Percentiles rank a stretch among this genome's conserved stretches.
Conservation (phyloP, 768 basidiomycete genomes). For the Tricholoma saponaceum region DNA sequence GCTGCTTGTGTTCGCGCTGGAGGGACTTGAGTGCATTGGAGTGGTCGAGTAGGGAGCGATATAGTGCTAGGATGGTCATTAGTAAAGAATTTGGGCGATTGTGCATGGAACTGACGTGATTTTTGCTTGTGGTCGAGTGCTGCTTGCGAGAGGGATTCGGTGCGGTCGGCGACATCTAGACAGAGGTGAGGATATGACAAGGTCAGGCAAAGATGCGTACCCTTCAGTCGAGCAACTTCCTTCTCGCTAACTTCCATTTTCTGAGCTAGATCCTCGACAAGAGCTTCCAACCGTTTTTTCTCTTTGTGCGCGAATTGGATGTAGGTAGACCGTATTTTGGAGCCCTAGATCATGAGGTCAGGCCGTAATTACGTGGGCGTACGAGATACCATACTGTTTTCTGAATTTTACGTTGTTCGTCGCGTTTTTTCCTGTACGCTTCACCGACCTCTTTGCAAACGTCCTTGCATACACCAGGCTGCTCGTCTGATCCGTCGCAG, state of each 20-base stretch:
- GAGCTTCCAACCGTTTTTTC: constrained; percentile 73
- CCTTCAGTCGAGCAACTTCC: constrained; percentile 71
- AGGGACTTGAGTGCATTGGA: constrained; percentile 74
- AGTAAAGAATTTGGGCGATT: neutral
- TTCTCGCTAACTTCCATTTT: constrained; percentile 64
- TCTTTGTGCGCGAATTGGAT: constrained; percentile 87
- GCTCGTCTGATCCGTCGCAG: constrained; percentile 96
- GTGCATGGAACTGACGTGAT: constrained; percentile 58
- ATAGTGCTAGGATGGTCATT: constrained; percentile 56
- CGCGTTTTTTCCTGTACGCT: constrained; percentile 58
- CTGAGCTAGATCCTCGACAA: constrained; percentile 44
- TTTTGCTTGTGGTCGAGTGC: constrained; percentile 81
- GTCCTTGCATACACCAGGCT: constrained; percentile 73
- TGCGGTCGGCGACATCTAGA: constrained; percentile 71
- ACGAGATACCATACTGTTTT: constrained; percentile 58
- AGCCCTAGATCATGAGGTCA: constrained; percentile 48
- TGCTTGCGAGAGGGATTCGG: constrained; percentile 75
- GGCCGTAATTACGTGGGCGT: neutral
- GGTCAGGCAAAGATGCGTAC: constrained; percentile 31
- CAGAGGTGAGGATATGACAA: neutral
- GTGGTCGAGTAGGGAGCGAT: constrained; percentile 68
- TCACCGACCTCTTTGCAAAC: constrained; percentile 74
- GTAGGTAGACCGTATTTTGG: constrained; percentile 88
- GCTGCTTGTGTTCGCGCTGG: constrained; percentile 63
- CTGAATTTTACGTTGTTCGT: constrained; percentile 72